A percentile compares a stretch with the other conserved stretches of the same genome.
Conservation (phyloP, 768 basidiomycete genomes). For the Lactifluus hygrophoroides region DNA sequence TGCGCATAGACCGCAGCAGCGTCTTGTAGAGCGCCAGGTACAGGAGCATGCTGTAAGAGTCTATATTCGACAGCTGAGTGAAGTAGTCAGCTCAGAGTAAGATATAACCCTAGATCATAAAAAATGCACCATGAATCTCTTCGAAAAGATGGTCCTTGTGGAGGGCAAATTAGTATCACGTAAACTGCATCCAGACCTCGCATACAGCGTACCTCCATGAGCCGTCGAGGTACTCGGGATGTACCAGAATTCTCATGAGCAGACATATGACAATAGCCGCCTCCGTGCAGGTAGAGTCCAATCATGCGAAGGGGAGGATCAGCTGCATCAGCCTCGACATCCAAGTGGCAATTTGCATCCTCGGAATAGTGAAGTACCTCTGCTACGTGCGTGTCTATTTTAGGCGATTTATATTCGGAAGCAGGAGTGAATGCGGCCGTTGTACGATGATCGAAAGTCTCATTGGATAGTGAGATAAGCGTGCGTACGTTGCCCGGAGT, state of each 20-base stretch:
- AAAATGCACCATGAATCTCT: conserved; percentile 28
- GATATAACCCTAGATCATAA: background rate
- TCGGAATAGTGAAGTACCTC: background rate
- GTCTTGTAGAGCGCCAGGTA: conserved; percentile 47
- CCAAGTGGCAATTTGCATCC: conserved; percentile 10
- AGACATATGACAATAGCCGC: conserved; percentile 51
- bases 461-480: background rate
- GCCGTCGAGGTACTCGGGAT: conserved; percentile 39
- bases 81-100: background rate
- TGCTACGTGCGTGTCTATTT: background rate
- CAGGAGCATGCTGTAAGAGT: conserved; percentile 42
- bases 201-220: conserved; percentile 32
- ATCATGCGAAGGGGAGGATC: conserved; percentile 29
- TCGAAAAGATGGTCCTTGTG: conserved; percentile 28
- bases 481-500: background rate
- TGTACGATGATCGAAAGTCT: background rate
- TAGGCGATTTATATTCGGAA: background rate
- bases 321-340: conserved; percentile 25
- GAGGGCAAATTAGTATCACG: background rate
- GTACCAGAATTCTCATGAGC: conserved; percentile 42
- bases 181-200: background rate
- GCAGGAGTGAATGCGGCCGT: background rate
- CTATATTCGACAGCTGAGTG: conserved; percentile 41
- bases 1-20: conserved; percentile 45
- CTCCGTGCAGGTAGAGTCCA: conserved; percentile 46